Conservation (phyloP, 305 asterid genomes). For the Stenogyne calaminthoides region DNA sequence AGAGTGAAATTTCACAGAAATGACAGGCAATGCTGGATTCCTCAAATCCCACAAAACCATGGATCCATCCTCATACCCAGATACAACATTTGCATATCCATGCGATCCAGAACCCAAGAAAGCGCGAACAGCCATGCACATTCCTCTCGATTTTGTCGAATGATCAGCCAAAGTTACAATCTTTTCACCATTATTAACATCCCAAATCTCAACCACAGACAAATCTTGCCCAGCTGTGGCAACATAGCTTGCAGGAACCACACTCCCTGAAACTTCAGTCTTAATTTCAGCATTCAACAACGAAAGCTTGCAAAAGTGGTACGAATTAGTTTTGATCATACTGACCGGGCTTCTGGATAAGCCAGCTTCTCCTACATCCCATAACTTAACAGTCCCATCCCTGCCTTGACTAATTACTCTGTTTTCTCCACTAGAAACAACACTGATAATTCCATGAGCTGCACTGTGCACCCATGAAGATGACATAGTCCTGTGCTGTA, state of each 20-base stretch:
- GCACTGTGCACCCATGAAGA: constrained; percentile 88
- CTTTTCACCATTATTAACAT: constrained; percentile 37
- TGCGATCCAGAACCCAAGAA: constrained; percentile 59
- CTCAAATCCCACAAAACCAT: constrained; percentile 91
- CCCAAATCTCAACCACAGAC: constrained; percentile 53
- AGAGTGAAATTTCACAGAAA: constrained; percentile 74
- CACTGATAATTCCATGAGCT: constrained; percentile 76
- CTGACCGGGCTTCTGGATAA: constrained; percentile 55
- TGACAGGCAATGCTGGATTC: constrained; percentile 65
- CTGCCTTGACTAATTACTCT: constrained; percentile 85
- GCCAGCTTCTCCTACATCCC: constrained; percentile 84
- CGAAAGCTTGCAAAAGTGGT: constrained; percentile 61
- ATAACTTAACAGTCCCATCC: constrained; percentile 78
- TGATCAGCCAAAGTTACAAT: constrained; percentile 30
- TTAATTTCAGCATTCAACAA: constrained; percentile 21
- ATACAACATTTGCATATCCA: constrained; percentile 54
- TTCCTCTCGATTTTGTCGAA: constrained; percentile 51
- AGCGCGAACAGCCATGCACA: constrained; percentile 85
- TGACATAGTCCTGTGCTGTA: constrained; percentile 71
- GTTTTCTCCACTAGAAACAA: constrained; percentile 56
- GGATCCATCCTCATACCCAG: constrained; percentile 92
- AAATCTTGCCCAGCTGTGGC: constrained; percentile 55
- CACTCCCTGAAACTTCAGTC: constrained; percentile 9
- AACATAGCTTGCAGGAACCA: constrained; percentile 20
- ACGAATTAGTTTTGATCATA: constrained; percentile 46